Base-by-base conservation (phyloP, 2,329 filamentous ascomycete genomes). In the Sarocladiaceae sp. region DNA sequence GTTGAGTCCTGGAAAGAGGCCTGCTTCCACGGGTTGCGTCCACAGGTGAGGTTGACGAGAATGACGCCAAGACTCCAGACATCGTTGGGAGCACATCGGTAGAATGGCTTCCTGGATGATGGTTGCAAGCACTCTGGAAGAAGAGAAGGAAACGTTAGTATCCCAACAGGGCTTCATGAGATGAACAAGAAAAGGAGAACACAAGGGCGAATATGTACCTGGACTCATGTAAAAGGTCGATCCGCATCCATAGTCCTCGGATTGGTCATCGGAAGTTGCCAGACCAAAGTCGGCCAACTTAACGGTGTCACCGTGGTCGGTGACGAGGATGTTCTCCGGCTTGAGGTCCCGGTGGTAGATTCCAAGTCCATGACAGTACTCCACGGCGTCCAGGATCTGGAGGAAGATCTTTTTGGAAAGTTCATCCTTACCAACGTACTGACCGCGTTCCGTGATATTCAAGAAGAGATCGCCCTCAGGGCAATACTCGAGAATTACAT, bases 161-260 rank as follows among this genome's bases (percentile, higher is more conserved):
- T 43, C 13, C 19, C 15, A 35, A n/a, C n/a, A n/a, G n/a, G n/a
- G n/a, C n/a, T n/a, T 16, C 31, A 33, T n/a, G 16, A 10, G 16
- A 32, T 12, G 50, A 47, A 49, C 45, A 50, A 50, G 47, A 45
- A 46, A 42, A 44, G 44, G 42, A 45, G 32, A 39, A 47, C 32
- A 43, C 35, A 48, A 34, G 12, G 15, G 21, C 9, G 26, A 31
- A 16, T 47, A 58, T 79, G 65, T 85, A 96, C 91, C 91, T 79
- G 93, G 93, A 60, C 89, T 95, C 93, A 97, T 98, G 71, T 98
- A 98, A 60, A 97, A 97, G 12, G 91, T 97, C 24, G 93, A 97
- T 51, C 93, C 93, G 64, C 93, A 98, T 58, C 93, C 93, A 66
- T 95, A 96, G 64, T 98, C 93, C 55, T 89, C 85, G 51, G 91